Percentiles rank a stretch among this genome's conserved stretches.
These are phyloP conservation scores for Vaccinium corymbosum DNA, from an alignment of 148 eudicot genomes.

Conservation along the genomic window DNA sequence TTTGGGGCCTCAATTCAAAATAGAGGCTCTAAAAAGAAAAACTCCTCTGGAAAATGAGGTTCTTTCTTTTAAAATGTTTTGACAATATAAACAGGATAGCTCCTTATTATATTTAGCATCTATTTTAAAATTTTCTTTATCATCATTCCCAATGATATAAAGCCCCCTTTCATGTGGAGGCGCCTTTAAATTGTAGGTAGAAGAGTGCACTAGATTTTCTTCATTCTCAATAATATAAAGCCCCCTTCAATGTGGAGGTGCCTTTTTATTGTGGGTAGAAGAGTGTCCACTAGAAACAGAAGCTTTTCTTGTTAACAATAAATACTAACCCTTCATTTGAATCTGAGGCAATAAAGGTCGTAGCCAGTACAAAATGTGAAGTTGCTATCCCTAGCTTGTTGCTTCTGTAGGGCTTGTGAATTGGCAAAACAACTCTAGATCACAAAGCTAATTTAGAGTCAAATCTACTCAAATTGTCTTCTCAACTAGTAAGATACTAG, in stretches of 20 bases:
- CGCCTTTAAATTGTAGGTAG: neutral
- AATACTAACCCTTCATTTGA: neutral
- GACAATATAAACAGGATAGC: neutral
- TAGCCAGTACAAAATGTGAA: neutral
- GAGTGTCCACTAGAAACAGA: too few relatives aligned
- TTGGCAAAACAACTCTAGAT: neutral
- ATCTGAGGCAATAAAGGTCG: neutral
- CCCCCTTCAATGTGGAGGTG: neutral
- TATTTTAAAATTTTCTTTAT: neutral
- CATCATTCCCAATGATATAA: neutral
- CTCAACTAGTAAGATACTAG: neutral
- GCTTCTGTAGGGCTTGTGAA: neutral
- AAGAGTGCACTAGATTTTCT: neutral
- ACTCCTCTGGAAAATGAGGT: neutral
- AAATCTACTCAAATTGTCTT: neutral
- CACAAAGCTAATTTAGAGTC: neutral
- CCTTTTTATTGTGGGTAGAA: neutral
- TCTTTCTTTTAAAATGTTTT: neutral
- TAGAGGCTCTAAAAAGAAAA: neutral
- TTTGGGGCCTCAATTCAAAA: neutral
- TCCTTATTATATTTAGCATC: neutral
- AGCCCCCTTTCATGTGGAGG: neutral
- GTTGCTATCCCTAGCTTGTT: neutral
- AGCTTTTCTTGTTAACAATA: neutral
- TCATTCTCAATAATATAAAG: neutral